Conservation (phyloP, 225 moss, liverwort and hornwort species). For the Antitrichia curtipendula region DNA sequence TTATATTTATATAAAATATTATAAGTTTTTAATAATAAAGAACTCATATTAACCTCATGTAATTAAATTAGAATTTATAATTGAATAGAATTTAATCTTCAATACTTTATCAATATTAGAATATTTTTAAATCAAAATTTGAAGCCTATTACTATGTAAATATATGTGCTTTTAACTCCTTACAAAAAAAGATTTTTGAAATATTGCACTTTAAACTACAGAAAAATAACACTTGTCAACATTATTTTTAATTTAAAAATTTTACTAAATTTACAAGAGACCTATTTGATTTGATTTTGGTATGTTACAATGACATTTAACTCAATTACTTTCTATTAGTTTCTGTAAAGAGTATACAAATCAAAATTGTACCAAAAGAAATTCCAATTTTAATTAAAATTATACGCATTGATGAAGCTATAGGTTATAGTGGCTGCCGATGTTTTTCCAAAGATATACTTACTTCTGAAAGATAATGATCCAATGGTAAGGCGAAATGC, state of each 20-base stretch:
- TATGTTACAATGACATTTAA: background rate
- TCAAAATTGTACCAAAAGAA: background rate
- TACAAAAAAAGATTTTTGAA: too few species aligned
- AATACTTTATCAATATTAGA: too few species aligned
- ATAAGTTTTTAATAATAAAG: background rate
- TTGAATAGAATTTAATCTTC: too few species aligned
- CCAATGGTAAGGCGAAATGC: conserved; percentile 70
- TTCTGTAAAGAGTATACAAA: background rate
- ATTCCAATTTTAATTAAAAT: background rate
- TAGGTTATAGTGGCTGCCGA: conserved; percentile 81
- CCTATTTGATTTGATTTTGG: background rate
- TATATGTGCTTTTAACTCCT: too few species aligned
- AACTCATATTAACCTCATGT: background rate
- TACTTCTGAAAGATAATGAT: conserved; percentile 56
- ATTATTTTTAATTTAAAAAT: background rate
- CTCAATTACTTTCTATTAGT: too few species aligned
- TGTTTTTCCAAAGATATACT: conserved; percentile 70
- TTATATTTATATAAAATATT: background rate
- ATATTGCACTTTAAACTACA: background rate
- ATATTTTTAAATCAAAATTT: too few species aligned
- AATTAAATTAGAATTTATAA: too few species aligned
- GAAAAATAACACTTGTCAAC: background rate
- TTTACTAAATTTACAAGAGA: accelerated
- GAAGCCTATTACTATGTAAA: too few species aligned
- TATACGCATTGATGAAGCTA: background rate